Base-by-base conservation (phyloP, 352 stramenopile genomes). In the Phytophthora sojae region DNA sequence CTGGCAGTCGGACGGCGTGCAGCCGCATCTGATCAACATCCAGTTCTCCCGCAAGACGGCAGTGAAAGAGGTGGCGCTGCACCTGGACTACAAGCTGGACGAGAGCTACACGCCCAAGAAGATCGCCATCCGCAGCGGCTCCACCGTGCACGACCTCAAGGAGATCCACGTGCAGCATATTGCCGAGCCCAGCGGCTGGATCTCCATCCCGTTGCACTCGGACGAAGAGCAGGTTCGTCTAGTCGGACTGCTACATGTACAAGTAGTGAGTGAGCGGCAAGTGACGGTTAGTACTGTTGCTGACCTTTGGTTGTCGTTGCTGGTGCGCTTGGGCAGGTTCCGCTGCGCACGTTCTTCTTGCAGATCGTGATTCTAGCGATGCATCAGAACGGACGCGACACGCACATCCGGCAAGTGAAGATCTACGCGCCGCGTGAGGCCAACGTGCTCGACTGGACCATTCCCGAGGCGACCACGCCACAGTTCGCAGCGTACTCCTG, bases 101-200 rank as follows among this genome's bases (percentile, higher is more conserved):
- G 97, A 99, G 83, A 98, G 93, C 72, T 99, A 99, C 77, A 99
- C 98, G 9, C 97, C 98, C 4, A 98, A 98, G 75, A 98, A 97
- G 67, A 82, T 99, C 12, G 92, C 86, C 14, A 89, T 99, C 29
- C 85, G 93, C 58, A 85, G 87, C 11, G 98, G 98, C 56, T 97
- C 89, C 26, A 99, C 96, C 5, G 91, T 92, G 61, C 96, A 99
- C 69, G 97, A 99, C 78, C 86, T 99, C 23, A 94, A 97, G 52
- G 93, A 99, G 68, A 95, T 99, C 30, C 75, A 97, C 47, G 61
- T 90, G 35, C 85, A 99, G 39, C 96, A 97, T 57, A 77, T 99
- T 25, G 78, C 88, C 6, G 97, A 99, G 79, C 97, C 97, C 5
- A 89, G 79, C 17, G 97, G 97, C 6, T 99, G 98, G 98, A 85